These are phyloP conservation scores for Solanum clarkiae DNA, from an alignment of 257 asterid genomes.

Conservation along the genomic window DNA sequence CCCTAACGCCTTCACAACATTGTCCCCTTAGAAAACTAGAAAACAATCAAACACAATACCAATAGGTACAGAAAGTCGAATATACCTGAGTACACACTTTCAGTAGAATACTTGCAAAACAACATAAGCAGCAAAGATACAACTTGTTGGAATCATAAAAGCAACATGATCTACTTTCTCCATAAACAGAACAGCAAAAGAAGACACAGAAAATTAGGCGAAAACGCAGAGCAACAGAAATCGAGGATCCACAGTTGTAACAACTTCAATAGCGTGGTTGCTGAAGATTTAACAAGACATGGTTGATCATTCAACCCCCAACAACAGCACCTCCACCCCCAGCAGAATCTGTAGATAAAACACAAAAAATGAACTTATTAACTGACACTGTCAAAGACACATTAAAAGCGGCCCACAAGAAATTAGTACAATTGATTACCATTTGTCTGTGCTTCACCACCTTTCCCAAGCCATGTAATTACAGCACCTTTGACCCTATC, in stretches of 20 bases:
- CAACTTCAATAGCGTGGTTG: not conserved
- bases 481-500: slow-evolving; percentile 42
- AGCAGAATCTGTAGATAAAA: not conserved
- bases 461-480: slow-evolving; percentile 48
- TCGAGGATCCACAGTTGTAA: not conserved
- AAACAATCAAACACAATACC: not conserved
- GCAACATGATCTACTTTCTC: not conserved
- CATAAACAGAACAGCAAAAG: not conserved
- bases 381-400: too few relatives aligned
- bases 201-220: not conserved
- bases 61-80: not conserved
- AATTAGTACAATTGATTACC: not conserved
- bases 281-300: not conserved
- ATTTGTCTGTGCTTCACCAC: slow-evolving; percentile 14
- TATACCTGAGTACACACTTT: not conserved
- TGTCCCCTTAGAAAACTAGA: not conserved
- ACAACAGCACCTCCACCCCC: not conserved
- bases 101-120: not conserved
- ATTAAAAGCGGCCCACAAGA: not conserved
- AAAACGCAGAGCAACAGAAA: not conserved
- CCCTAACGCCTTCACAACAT: not conserved
- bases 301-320: not conserved
- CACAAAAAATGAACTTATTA: not conserved
- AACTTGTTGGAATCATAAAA: not conserved
- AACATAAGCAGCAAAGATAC: not conserved